These are phyloP conservation scores for Kodamaea laetipori DNA, from an alignment of 805 yeast genomes.

Conservation along the genomic window DNA sequence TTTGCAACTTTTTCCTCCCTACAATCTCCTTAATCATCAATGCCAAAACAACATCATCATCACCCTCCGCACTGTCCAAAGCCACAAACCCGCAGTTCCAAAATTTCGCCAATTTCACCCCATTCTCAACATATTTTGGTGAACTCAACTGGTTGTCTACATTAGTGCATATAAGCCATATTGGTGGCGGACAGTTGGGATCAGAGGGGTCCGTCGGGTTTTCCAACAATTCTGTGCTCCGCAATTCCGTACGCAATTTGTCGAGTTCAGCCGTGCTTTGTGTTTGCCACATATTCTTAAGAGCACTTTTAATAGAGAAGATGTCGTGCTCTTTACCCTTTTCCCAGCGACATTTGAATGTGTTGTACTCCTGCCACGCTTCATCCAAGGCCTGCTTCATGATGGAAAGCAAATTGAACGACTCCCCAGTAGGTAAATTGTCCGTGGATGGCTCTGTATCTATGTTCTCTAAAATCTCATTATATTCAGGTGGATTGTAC, in stretches of 20 bases:
- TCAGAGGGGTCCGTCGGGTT: constrained; percentile 36
- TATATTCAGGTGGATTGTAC: constrained; percentile 60
- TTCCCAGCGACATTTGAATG: constrained; percentile 58
- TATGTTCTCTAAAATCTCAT: constrained; percentile 25
- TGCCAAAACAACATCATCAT: constrained; percentile 59
- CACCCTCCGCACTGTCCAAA: constrained; percentile 55
- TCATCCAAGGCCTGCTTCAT: constrained; percentile 62
- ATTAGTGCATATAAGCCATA: constrained; percentile 68
- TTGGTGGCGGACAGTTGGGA: constrained; percentile 57
- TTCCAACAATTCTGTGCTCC: constrained; percentile 34
- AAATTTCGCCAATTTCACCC: constrained; percentile 53
- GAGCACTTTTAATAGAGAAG: constrained; percentile 57
- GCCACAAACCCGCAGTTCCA: constrained; percentile 72
- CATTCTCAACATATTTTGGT: constrained; percentile 59
- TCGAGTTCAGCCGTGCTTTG: constrained; percentile 28
- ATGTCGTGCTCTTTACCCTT: constrained; percentile 69
- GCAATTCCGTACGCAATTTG: constrained; percentile 25
- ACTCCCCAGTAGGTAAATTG: constrained; percentile 18
- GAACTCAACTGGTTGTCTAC: constrained; percentile 56
- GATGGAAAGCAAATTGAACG: constrained; percentile 42
- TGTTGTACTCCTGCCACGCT: constrained; percentile 71
- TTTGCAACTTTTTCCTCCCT: constrained; percentile 41
- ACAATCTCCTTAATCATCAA: constrained; percentile 60
- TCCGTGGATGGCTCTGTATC: constrained; percentile 12
- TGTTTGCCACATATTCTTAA: constrained; percentile 60